Percentiles rank a stretch among this genome's conserved stretches.
Evolutionary conservation across 805 yeast species (phyloP).

Genomic region (Saturnispora galanensis): DNA sequence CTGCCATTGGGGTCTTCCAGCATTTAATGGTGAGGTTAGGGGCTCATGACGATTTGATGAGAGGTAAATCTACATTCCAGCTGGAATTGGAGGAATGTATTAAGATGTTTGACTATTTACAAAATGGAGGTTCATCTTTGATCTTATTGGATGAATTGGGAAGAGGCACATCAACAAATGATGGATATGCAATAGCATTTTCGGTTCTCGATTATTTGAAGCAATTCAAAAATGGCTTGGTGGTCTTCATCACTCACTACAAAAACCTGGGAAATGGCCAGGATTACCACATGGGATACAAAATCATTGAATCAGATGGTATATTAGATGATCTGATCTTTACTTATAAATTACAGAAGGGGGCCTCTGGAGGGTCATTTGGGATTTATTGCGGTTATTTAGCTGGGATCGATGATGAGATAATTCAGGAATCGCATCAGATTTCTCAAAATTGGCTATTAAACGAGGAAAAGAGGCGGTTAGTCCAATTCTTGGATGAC

Average conservation of each 20-base stretch:
- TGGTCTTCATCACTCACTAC: conserved; percentile 79
- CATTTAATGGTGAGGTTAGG: conserved; percentile 57
- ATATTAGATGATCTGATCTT: conserved; percentile 33
- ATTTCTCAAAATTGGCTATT: conserved; percentile 24
- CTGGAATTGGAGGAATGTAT: conserved; percentile 63
- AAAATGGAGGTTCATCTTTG: conserved; percentile 36
- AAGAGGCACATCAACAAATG: conserved; percentile 57
- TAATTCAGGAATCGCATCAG: conserved; percentile 36
- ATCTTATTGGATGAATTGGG: conserved; percentile 71
- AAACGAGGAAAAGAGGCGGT: neutral
- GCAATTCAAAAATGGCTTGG: conserved; percentile 36
- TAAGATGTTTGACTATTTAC: conserved; percentile 41
- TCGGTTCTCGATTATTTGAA: conserved; percentile 55
- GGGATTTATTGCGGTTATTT: conserved; percentile 80
- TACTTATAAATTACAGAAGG: conserved; percentile 40
- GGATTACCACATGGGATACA: conserved; percentile 65
- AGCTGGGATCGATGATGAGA: conserved; percentile 46
- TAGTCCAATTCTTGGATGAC: too few species aligned
- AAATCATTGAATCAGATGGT: conserved; percentile 10
- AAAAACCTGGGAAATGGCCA: conserved; percentile 46
- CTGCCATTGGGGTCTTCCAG: conserved; percentile 50
- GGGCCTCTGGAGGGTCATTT: conserved; percentile 54
- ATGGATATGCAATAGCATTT: conserved; percentile 77
- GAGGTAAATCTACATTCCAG: conserved; percentile 77
- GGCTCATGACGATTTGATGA: conserved; percentile 65